phyloP scores from a whole-genome alignment of 2,329 filamentous ascomycete species.

The Fusarium mexicanum region DNA sequence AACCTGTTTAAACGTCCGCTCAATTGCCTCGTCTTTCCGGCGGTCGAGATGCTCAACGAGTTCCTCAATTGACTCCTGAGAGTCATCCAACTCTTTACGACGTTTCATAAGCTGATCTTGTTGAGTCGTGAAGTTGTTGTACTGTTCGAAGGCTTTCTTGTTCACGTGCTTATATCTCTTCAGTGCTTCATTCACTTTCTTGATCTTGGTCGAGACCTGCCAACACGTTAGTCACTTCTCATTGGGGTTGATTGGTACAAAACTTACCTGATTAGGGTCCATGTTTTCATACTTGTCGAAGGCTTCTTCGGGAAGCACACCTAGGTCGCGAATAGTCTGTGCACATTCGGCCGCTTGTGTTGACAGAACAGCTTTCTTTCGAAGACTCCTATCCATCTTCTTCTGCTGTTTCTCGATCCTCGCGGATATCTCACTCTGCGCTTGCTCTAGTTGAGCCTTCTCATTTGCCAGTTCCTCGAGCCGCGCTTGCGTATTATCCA shows the following conservation, averaged over 20 bases:
- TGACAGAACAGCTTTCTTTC: slow-evolving; percentile 83
- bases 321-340: slow-evolving; percentile 90
- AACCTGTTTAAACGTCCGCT: slow-evolving; percentile 98
- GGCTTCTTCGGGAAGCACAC: slow-evolving; percentile 91
- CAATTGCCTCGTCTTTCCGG: slow-evolving; percentile 96
- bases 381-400: slow-evolving; percentile 89
- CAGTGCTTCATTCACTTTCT: slow-evolving; percentile 89
- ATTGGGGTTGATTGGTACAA: background rate
- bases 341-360: slow-evolving; percentile 82
- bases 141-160: slow-evolving; percentile 99
- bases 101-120: slow-evolving; percentile 87
- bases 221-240: slow-evolving; percentile 12
- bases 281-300: slow-evolving; percentile 90
- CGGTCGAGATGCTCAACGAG: slow-evolving; percentile 93
- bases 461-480: slow-evolving; percentile 65
- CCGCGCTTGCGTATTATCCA: slow-evolving; percentile 63
- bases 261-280: slow-evolving; percentile 76
- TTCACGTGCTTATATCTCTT: slow-evolving; percentile 99
- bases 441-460: slow-evolving; percentile 72
- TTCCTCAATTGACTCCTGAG: slow-evolving; percentile 87
- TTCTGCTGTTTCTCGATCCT: slow-evolving; percentile 88
- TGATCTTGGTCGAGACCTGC: slow-evolving; percentile 73
- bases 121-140: slow-evolving; percentile 95
- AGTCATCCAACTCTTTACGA: slow-evolving; percentile 85
- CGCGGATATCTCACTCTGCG: slow-evolving; percentile 78